Evolutionary conservation across 2,329 filamentous ascomycete genomes (phyloP), one percentile per base, ranked within the genome.

Genomic region (Volutella citrinella): DNA sequence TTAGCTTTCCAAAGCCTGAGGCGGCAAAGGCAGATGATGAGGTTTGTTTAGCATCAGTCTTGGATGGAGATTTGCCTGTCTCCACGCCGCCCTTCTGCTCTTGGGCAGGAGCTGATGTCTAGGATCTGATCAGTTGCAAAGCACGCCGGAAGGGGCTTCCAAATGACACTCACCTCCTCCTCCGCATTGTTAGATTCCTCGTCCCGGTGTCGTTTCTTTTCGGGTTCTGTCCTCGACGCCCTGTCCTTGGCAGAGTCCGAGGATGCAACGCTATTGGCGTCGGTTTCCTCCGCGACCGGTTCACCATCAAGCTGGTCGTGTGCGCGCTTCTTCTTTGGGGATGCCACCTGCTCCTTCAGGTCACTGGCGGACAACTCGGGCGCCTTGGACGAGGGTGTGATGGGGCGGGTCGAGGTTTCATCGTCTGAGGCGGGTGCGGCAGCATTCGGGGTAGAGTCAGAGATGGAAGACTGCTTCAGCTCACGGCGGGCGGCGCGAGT

Each of bases 1-100:
- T 72, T 35, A 87, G 75, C 32, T 81, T 78, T 32, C 81, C 76
- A 52, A 89, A 80, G 13, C 74, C 77, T 4, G 84, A 89, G 29
- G 70, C 71, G 15, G 78, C 78, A 57, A 89, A 89, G 6, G 81
- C 77, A 9, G 76, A 75, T 10, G 69, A 42, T 7, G 82, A 78
- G 13, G 77, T 74, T 32, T 58, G 54, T 21, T 45, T 40, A 46
- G 49, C 40, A 19, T 45, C 26, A 30, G 55, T 49, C 35, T 58
- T 56, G 22, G 42, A 31, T 15, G 47, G 34, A 13, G 53, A 47
- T 28, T 48, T 51, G 40, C 34, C 43, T 6, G 38, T 30, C 21
- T 51, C 49, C 13, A 43, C 34, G 18, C 45, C 43, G 28, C 54
- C 55, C 27, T 35, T 34, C 12, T 38, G n/a, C 28, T 51, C 45